Base-by-base conservation (phyloP, 2,329 filamentous ascomycete species). In the Corniculantispora saksenae region DNA sequence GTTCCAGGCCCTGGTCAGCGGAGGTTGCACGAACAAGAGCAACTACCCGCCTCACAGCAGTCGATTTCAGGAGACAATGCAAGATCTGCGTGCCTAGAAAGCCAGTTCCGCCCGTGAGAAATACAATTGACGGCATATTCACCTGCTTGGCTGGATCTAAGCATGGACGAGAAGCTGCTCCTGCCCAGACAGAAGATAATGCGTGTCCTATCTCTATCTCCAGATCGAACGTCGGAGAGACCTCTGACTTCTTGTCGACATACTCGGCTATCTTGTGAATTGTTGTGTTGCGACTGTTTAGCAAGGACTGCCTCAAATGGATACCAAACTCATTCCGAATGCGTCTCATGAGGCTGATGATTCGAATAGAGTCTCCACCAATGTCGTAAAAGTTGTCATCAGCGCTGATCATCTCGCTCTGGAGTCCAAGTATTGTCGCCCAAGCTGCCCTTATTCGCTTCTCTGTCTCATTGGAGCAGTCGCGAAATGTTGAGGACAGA, bases 241-340 rank as follows among this genome's bases (percentile, higher is more conserved):
- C 1, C 12, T 60, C 57, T 5, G 4, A 1, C 21, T 15, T 60
- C n/a, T 25, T 40, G 23, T 51, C 57, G 47, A 69, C 62, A 40
- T 63, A 61, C 2, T 64, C 53, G 8, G 69, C 66, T 54, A 70
- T 66, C 43, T 66, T 29, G 51, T 48, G 50, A 67, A 61, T 45
- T 3, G 68, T 70, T 10, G 68, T 66, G 21, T 67, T 67, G 64
- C 68, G 68, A 25, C 66, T 67, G 61, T 69, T 70, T 27, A 70
- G 54, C 21, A 67, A 61, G 2, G 68, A 67, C 25, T 58, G 23
- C 7, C 66, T 64, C 21, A 70, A 50, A 3, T 62, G 45, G 17
- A 68, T 58, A 23, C 35, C 40, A 27, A 66, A 64, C n/a, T 70
- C 45, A 13, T 64, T 64, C 13, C 60, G 25, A 23, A 70, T 65